A percentile compares a stretch with the other conserved stretches of the same genome.
Evolutionary conservation across 768 basidiomycete species (phyloP).

Genomic region (Agaricus bisporus): DNA sequence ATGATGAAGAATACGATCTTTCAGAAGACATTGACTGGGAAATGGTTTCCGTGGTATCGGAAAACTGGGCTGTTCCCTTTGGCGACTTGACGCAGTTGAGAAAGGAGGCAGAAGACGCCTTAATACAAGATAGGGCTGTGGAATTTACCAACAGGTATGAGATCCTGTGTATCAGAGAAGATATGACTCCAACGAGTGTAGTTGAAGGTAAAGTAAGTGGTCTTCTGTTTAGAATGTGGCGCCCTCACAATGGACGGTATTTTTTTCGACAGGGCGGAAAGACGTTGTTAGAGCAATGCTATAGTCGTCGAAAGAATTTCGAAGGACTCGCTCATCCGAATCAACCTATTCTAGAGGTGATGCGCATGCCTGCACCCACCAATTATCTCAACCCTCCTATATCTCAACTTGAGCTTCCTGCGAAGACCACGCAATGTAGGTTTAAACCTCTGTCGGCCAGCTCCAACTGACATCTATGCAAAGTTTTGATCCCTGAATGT

Average conservation of each 20-base stretch:
- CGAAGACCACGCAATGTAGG: constrained; percentile 57
- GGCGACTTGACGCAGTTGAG: constrained; percentile 31
- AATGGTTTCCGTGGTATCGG: constrained; percentile 43
- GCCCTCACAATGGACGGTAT: constrained; percentile 3
- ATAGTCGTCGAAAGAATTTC: constrained; percentile 48
- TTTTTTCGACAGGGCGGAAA: constrained; percentile 4
- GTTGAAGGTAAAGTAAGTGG: constrained; percentile 58
- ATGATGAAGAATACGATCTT: constrained; percentile 24
- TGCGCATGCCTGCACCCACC: constrained; percentile 38
- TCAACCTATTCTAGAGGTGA: constrained; percentile 72
- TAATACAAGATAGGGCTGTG: constrained; percentile 72
- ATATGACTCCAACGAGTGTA: constrained; percentile 70
- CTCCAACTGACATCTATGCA: background rate
- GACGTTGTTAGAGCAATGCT: constrained; percentile 6
- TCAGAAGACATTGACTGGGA: constrained; percentile 58
- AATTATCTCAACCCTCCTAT: constrained; percentile 54
- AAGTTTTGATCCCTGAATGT: constrained; percentile 83
- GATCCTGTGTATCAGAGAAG: constrained; percentile 47
- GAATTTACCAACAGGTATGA: constrained; percentile 72
- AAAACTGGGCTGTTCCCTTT: constrained; percentile 47
- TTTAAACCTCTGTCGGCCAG: background rate
- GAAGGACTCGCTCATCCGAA: constrained; percentile 51
- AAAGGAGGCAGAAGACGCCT: constrained; percentile 49
- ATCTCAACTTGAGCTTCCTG: constrained; percentile 29
- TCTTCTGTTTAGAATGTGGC: background rate